Percentiles rank a stretch among this genome's conserved stretches.
phyloP scores from a whole-genome alignment of 2,329 filamentous ascomycete genomes.

The Westerdykella sp. region DNA sequence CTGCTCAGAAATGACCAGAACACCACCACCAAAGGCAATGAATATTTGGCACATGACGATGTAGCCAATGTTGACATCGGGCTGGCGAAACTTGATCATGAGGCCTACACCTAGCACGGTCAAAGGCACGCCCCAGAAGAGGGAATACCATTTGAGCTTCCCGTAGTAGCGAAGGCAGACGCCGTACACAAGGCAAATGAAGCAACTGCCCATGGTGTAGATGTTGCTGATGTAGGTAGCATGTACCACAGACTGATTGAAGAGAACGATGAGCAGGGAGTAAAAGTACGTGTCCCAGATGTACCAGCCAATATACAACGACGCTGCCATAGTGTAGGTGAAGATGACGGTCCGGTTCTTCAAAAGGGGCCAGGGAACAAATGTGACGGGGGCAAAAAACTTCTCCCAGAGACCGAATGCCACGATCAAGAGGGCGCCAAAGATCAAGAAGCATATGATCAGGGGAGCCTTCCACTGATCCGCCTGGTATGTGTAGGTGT shows the following conservation, averaged over 20 bases:
- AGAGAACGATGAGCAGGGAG: slow-evolving; percentile 38
- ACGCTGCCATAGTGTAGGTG: slow-evolving; percentile 46
- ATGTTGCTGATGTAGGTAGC: slow-evolving; percentile 38
- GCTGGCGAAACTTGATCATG: slow-evolving; percentile 36
- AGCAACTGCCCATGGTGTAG: slow-evolving; percentile 36
- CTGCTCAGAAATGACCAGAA: slow-evolving; percentile 30
- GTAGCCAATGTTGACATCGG: slow-evolving; percentile 29
- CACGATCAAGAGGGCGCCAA: slow-evolving; percentile 33
- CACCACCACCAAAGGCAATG: slow-evolving; percentile 30
- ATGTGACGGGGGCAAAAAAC: slow-evolving; percentile 36
- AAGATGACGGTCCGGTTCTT: slow-evolving; percentile 49
- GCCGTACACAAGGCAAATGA: slow-evolving; percentile 25
- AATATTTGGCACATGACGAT: slow-evolving; percentile 28
- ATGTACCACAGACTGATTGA: slow-evolving; percentile 26
- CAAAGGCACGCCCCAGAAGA: slow-evolving; percentile 27
- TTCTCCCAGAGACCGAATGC: slow-evolving; percentile 39
- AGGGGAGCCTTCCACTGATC: slow-evolving; percentile 31
- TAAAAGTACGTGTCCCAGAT: slow-evolving; percentile 41
- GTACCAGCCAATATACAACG: slow-evolving; percentile 29
- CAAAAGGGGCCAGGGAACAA: slow-evolving; percentile 45
- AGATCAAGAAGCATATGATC: slow-evolving; percentile 40
- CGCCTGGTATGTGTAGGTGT: slow-evolving; percentile 40
- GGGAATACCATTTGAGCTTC: slow-evolving; percentile 24
- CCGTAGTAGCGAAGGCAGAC: slow-evolving; percentile 24
- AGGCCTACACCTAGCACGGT: slow-evolving; percentile 31